Percentiles rank a stretch among this genome's conserved stretches.
Conservation (phyloP, 2,329 filamentous ascomycete genomes). For the Aspergillus proliferans region DNA sequence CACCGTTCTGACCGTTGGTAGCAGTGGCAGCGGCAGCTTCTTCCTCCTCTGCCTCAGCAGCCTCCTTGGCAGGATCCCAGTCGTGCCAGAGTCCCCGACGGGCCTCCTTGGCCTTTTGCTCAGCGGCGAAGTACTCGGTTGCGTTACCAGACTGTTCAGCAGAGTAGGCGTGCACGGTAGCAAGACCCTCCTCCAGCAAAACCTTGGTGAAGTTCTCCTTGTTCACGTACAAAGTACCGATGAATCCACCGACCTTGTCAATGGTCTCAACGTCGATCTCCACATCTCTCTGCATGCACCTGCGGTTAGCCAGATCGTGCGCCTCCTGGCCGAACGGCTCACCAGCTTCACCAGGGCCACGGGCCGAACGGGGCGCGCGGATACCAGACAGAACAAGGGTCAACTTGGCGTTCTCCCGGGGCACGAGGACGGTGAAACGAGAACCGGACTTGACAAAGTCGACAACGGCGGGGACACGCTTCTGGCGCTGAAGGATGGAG, state of each 20-base stretch:
- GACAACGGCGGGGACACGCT: constrained; percentile 85
- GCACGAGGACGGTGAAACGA: constrained; percentile 84
- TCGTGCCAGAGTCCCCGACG: constrained; percentile 87
- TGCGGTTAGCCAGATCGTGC: constrained; percentile 79
- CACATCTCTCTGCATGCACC: constrained; percentile 88
- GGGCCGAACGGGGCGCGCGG: constrained; percentile 78
- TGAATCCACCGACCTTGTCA: constrained; percentile 96
- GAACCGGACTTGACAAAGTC: constrained; percentile 98
- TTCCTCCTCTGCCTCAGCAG: constrained; percentile 51
- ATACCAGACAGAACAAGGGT: constrained; percentile 93
- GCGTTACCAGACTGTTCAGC: constrained; percentile 92
- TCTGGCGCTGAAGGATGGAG: constrained; percentile 79
- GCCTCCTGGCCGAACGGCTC: constrained; percentile 96
- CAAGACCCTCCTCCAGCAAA: constrained; percentile 87
- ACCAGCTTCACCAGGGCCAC: constrained; percentile 69
- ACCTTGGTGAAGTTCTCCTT: constrained; percentile 93
- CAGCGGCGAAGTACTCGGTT: constrained; percentile 77
- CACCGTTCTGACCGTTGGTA: constrained; percentile 43
- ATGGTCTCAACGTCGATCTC: constrained; percentile 92
- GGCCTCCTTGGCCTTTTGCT: constrained; percentile 81
- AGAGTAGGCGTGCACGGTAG: constrained; percentile 87
- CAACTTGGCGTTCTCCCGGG: constrained; percentile 87
- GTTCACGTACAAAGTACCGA: constrained; percentile 87
- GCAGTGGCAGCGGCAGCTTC: constrained; percentile 10
- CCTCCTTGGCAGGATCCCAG: constrained; percentile 86